These are phyloP conservation scores for Pezicula neosporulosa DNA, from an alignment of 2,329 filamentous ascomycete genomes.

Conservation along the genomic window DNA sequence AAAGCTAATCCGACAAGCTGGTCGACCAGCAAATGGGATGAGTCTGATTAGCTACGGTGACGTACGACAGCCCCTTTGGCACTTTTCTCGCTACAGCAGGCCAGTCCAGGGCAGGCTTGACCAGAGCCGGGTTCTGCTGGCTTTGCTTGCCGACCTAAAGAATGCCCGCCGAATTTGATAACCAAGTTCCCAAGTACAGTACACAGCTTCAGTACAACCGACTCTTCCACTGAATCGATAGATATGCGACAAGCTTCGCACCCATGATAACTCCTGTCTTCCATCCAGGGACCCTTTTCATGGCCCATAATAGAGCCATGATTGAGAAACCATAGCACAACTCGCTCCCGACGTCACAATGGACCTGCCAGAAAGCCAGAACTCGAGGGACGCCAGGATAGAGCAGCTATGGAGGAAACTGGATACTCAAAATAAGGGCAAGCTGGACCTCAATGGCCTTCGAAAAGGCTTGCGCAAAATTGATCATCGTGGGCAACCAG, in stretches of 20 bases:
- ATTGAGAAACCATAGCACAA: slow-evolving; percentile 15
- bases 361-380: slow-evolving; percentile 73
- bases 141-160: no score
- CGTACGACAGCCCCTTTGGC: no score
- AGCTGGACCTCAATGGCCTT: slow-evolving; percentile 80
- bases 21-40: no score
- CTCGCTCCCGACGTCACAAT: slow-evolving; percentile 15
- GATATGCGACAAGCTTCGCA: slow-evolving; percentile 4
- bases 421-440: slow-evolving; percentile 71
- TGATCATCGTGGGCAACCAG: slow-evolving; percentile 73
- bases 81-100: no score
- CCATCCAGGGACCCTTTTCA: slow-evolving; percentile 7
- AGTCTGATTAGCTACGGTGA: no score
- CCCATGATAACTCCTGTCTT: slow-evolving; percentile 16
- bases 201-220: neutral
- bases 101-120: no score
- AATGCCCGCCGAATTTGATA: no score
- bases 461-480: slow-evolving; percentile 83
- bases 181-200: no score
- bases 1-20: no score
- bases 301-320: slow-evolving; percentile 14
- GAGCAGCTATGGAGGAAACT: slow-evolving; percentile 81
- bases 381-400: slow-evolving; percentile 76
- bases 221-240: neutral
- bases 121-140: no score